Base-by-base conservation (phyloP, 169 alveolate species). In the Plasmodium billcollinsi region DNA sequence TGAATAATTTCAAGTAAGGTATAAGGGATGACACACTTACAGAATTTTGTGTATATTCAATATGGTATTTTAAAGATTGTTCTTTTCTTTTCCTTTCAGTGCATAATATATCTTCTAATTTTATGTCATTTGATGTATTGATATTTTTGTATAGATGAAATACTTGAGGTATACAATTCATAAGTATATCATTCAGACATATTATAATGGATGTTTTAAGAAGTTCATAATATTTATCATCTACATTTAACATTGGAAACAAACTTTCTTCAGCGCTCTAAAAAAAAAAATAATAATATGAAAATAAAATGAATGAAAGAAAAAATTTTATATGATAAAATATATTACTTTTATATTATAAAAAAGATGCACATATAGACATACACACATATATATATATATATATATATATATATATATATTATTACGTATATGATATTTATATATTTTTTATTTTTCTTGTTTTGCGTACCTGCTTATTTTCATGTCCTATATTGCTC, bases 61-160 rank as follows among this genome's bases (percentile, higher is more conserved):
- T 72, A 66, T 86, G 92, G 56, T 86, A 86, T 73, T 58, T 86
- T 50, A 86, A 61, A 18, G 92, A 86, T 20, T 86, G 92, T 56
- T 86, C 92, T 54, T 72, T 86, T n/a, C 63, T 65, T 45, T 86
- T 72, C 58, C 73, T 86, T 72, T 86, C 92, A 15, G 6, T 11
- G 24, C 50, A 71, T 86, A 86, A 33, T 54, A 86, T 43, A 33
- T 86, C 71, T 49, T 71, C 88, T 12, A 86, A 12, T 26, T 72
- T 86, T n/a, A 62, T 69, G 67, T 86, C 63, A 33, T 63, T 62
- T 24, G 56, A 26, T 26, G 45, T 43, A 24, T 21, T 80, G 21
- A 80, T 39, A 39, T 67, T 52, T 62, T 49, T 65, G 54, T 80
- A 67, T 54, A 80, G 5, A 7, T 80, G 73, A 67, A 86, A 86